A percentile compares a stretch with the other conserved stretches of the same genome.
Conservation (phyloP, 2,329 filamentous ascomycete species). For the Aspergillus cejpii region DNA sequence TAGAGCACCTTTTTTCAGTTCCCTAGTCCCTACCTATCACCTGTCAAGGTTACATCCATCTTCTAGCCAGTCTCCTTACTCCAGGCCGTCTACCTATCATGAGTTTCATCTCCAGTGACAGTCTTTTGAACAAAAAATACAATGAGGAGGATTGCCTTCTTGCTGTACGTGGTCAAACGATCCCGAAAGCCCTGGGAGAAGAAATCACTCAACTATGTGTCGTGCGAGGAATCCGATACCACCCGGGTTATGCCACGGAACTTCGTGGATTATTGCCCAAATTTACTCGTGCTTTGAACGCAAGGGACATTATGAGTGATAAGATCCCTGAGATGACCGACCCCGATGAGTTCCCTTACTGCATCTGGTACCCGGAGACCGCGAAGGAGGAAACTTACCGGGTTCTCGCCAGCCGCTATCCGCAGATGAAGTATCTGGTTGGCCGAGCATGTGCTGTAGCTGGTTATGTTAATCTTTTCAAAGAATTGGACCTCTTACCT, state of each 20-base stretch:
- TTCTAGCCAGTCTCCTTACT: too few relatives aligned
- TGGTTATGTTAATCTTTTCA: slow-evolving; percentile 15
- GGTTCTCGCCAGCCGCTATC: slow-evolving; percentile 26
- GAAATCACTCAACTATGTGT: neutral
- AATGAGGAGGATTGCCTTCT: neutral
- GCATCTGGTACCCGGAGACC: slow-evolving; percentile 39
- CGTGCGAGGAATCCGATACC: slow-evolving; percentile 6
- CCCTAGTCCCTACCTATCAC: too few relatives aligned
- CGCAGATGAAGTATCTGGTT: slow-evolving; percentile 24
- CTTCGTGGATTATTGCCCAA: slow-evolving; percentile 10
- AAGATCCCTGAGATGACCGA: slow-evolving; percentile 24
- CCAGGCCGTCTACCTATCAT: too few relatives aligned
- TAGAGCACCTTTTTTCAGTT: too few relatives aligned
- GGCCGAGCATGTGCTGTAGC: slow-evolving; percentile 19
- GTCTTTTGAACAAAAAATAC: slow-evolving; percentile 1
- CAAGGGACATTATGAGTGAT: slow-evolving; percentile 17
- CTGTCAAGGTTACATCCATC: neutral
- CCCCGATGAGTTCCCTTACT: slow-evolving; percentile 32
- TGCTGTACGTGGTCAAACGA: neutral
- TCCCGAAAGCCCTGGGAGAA: neutral
- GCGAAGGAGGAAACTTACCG: slow-evolving; percentile 36
- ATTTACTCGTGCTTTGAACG: slow-evolving; percentile 10
- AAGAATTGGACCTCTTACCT: slow-evolving; percentile 15
- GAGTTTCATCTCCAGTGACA: neutral
- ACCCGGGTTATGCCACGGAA: slow-evolving; percentile 3